phyloP scores from a whole-genome alignment of 768 basidiomycete genomes.

The Tricholoma sp. region DNA sequence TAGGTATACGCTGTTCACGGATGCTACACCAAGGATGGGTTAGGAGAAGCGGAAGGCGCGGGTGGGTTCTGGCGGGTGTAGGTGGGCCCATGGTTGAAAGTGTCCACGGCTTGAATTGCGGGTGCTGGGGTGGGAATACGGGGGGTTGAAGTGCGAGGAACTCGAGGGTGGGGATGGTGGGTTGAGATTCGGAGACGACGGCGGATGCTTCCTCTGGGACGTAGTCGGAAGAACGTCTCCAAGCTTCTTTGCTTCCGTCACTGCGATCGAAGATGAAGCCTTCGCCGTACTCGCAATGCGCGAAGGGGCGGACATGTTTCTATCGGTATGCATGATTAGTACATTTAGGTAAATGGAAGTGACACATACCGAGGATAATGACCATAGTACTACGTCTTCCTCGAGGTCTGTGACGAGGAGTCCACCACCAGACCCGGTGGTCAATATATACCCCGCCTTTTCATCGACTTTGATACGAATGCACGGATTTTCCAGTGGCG shows the following conservation, averaged over 20 bases:
- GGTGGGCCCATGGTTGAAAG: conserved; percentile 59
- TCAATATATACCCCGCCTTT: too few relatives aligned
- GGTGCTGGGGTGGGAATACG: too few relatives aligned
- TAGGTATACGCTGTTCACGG: too few relatives aligned
- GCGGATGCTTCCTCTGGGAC: conserved; percentile 15
- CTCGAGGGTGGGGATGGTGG: conserved; percentile 31
- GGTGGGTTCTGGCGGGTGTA: conserved; percentile 39
- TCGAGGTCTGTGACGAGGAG: conserved; percentile 53
- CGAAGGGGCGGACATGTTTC: conserved; percentile 47
- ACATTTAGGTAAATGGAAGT: conserved; percentile 2
- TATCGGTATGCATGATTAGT: conserved; percentile 17
- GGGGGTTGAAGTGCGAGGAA: too few relatives aligned
- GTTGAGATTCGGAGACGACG: conserved; percentile 22
- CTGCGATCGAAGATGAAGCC: conserved; percentile 50
- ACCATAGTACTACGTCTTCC: conserved; percentile 51
- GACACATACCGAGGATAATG: conserved; percentile 30
- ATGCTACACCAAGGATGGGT: too few relatives aligned
- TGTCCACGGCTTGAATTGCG: conserved; percentile 23
- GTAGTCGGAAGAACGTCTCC: conserved; percentile 44
- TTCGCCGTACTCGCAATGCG: conserved; percentile 61
- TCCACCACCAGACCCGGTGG: conserved; percentile 38
- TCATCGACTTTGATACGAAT: conserved; percentile 79
- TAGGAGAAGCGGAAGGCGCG: too few relatives aligned
- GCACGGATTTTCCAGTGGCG: conserved; percentile 15
- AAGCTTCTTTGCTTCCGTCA: conserved; percentile 61